A percentile compares a stretch with the other conserved stretches of the same genome.
Conservation (phyloP, 371 early-diverging fungal genomes). For the Lichtheimia hyalospora region DNA sequence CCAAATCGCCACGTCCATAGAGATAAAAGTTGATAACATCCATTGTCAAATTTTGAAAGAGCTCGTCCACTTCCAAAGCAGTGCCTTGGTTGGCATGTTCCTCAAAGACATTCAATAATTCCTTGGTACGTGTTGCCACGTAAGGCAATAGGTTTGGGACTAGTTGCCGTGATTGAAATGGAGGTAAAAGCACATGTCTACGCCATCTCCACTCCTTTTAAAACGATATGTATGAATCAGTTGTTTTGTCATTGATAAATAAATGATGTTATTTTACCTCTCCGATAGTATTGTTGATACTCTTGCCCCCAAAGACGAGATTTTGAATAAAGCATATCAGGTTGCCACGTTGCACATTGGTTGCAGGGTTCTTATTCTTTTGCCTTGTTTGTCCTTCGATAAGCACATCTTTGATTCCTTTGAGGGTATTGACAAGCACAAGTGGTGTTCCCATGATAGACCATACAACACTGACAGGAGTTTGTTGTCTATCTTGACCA, state of each 20-base stretch:
- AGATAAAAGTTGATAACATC: conserved; percentile 51
- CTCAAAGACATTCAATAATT: conserved; percentile 21
- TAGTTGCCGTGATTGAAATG: conserved; percentile 46
- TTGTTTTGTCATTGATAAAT: too few species aligned
- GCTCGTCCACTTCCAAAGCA: conserved; percentile 36
- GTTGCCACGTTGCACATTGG: conserved; percentile 39
- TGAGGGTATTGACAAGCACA: conserved; percentile 41
- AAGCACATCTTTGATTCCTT: conserved; percentile 46
- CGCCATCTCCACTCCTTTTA: conserved; percentile 55
- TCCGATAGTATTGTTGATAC: conserved; percentile 42
- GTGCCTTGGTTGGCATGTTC: conserved; percentile 17
- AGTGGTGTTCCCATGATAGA: conserved; percentile 38
- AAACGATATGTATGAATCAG: background rate
- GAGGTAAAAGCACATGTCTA: conserved; percentile 43
- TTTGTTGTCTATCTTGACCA: conserved; percentile 28
- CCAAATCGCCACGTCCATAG: conserved; percentile 41
- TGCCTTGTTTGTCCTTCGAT: conserved; percentile 37
- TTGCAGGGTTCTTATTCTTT: conserved; percentile 4
- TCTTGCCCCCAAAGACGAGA: conserved; percentile 49
- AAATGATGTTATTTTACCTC: conserved; percentile 26
- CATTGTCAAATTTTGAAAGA: conserved; percentile 46
- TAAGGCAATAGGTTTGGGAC: conserved; percentile 44
- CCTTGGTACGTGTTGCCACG: conserved; percentile 23
- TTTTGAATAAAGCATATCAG: conserved; percentile 43
- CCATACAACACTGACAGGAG: conserved; percentile 45